Base-by-base conservation (phyloP, 306 rosid species). In the Pterocarpus santalinus region DNA sequence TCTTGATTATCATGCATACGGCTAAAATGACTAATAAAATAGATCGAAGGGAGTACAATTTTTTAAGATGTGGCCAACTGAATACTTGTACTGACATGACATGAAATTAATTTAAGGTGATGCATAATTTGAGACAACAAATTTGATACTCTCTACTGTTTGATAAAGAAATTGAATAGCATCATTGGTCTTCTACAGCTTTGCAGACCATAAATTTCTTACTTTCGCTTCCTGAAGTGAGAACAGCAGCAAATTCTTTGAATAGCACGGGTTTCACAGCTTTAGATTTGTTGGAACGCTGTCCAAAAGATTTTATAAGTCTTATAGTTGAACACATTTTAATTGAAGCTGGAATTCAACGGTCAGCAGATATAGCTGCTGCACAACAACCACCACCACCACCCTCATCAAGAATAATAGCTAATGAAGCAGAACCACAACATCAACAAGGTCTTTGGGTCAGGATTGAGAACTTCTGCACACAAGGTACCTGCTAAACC, bases 231-330 rank as follows among this genome's bases (percentile, higher is more conserved):
- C 64, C 76, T 1, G 81, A 49, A 57, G 28, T 74, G 32, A 67
- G 33, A 75, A 47, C 22, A 66, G 5, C 14, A 32, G n/a, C 43
- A 2, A 73, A 32, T 28, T 32, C 33, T 1, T 14, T 64, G 64
- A 63, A 81, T 13, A 38, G 14, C 3, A 33, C 0, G 15, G 56
- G 22, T 62, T 17, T 47, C 13, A 70, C 57, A 62, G 61, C 79
- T 65, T 72, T 80, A 44, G 69, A 80, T 17, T 11, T 32, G 0
- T 55, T 73, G 62, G 55, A 73, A 11, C 5, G 1, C 0, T 7
- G 41, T 65, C 75, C 80, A 81, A 81, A 68, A 43, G 84, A 73
- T 73, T 81, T 65, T 5, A 17, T 55, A 65, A 30, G 69, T 69
- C 63, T 73, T 8, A 55, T 28, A 56, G 65, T 73, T 22, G 53